Percentiles rank a stretch among this genome's conserved stretches.
These are phyloP conservation scores for Dacryopinax primogenitus DNA, from an alignment of 768 basidiomycete genomes.

Conservation along the genomic window DNA sequence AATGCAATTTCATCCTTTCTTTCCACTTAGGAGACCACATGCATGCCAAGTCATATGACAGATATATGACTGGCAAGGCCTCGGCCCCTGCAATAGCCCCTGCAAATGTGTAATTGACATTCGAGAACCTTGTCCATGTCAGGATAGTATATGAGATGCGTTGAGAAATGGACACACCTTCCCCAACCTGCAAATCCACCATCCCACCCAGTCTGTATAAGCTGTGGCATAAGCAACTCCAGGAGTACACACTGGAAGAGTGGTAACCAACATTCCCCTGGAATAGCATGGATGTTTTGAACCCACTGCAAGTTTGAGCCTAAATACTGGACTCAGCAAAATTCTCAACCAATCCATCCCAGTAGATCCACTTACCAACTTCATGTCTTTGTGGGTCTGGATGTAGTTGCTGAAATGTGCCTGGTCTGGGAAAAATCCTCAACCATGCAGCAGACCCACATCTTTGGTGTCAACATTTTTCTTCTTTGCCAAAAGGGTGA, in stretches of 20 bases:
- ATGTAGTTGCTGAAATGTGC: background rate
- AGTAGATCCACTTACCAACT: background rate
- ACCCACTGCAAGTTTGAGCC: background rate
- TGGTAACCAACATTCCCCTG: background rate
- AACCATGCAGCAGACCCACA: background rate
- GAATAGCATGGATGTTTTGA: background rate
- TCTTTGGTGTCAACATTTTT: background rate
- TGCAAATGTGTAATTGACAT: too few relatives aligned
- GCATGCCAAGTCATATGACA: slow-evolving; percentile 23
- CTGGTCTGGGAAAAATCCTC: background rate
- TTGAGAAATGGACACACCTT: background rate
- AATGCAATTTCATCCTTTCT: slow-evolving; percentile 13
- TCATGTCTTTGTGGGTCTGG: background rate
- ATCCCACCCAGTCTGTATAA: too few relatives aligned
- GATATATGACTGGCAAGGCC: background rate
- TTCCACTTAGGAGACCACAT: slow-evolving; percentile 18
- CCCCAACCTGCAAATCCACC: too few relatives aligned
- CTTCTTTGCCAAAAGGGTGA: background rate
- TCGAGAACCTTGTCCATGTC: background rate
- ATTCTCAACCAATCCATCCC: background rate
- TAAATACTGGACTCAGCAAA: background rate
- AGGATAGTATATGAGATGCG: background rate
- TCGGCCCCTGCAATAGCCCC: background rate
- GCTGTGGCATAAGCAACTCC: slow-evolving; percentile 12
- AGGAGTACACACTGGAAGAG: background rate